A percentile compares a stretch with the other conserved stretches of the same genome.
Evolutionary conservation across 352 stramenopile species (phyloP).

Genomic region (Albugo candida): DNA sequence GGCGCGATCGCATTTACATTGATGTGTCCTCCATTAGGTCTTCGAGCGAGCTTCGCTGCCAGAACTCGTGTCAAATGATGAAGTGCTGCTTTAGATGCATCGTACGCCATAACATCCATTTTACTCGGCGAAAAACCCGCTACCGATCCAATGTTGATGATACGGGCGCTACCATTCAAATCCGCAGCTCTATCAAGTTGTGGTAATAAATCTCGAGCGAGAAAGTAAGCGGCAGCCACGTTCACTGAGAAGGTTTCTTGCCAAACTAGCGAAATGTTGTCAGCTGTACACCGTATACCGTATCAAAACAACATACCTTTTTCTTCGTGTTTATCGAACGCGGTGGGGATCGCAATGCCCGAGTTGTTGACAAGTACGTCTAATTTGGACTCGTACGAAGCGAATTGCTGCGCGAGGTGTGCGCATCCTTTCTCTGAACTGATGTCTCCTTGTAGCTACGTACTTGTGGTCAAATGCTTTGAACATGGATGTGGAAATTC

Average conservation of each 20-base stretch:
- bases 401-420: constrained; percentile 54
- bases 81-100: constrained; percentile 87
- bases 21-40: constrained; percentile 70
- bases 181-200: constrained; percentile 57
- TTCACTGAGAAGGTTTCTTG: constrained; percentile 87
- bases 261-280: constrained; percentile 33
- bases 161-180: constrained; percentile 21
- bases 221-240: constrained; percentile 88
- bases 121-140: constrained; percentile 68
- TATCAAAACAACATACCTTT: constrained; percentile 11
- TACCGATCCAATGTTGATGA: constrained; percentile 65
- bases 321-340: constrained; percentile 17
- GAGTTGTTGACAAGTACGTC: constrained; percentile 93
- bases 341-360: constrained; percentile 30
- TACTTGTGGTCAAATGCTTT: no score
- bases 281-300: constrained; percentile 20
- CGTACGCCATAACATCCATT: constrained; percentile 85
- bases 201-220: constrained; percentile 79
- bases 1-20: constrained; percentile 91
- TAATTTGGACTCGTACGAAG: constrained; percentile 45
- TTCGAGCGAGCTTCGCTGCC: constrained; percentile 74
- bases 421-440: constrained; percentile 61
- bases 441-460: constrained; percentile 56
- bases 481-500: neutral
- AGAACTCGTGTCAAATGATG: constrained; percentile 87